Evolutionary conservation across 441 rosid species (phyloP).

Genomic region (Euphorbia neoarborescens): DNA sequence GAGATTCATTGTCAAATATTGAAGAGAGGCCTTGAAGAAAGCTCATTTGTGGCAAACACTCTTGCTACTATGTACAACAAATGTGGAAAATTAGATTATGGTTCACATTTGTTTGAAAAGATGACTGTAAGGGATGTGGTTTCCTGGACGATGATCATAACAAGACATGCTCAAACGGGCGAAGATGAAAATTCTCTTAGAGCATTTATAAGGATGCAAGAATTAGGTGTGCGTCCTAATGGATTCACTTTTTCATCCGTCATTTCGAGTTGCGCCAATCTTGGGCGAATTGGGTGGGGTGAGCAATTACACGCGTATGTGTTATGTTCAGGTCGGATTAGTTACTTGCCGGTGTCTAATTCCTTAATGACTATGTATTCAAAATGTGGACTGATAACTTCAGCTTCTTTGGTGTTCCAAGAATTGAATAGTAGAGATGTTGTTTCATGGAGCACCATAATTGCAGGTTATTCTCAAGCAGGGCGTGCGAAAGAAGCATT

Average conservation of each 20-base stretch:
- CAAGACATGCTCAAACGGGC: slow-evolving; percentile 46
- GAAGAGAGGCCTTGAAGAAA: slow-evolving; percentile 46
- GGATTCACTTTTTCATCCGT: slow-evolving; percentile 65
- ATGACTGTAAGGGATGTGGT: slow-evolving; percentile 64
- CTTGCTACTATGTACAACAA: slow-evolving; percentile 65
- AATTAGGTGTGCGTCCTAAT: slow-evolving; percentile 47
- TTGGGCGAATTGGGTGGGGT: slow-evolving; percentile 63
- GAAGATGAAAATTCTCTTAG: slow-evolving; percentile 48
- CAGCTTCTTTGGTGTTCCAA: slow-evolving; percentile 48
- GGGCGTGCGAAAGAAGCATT: slow-evolving; percentile 60
- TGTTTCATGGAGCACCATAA: slow-evolving; percentile 84
- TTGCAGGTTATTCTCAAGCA: slow-evolving; percentile 60
- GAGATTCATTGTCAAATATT: slow-evolving; percentile 64
- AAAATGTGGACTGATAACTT: slow-evolving; percentile 47
- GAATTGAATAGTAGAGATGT: slow-evolving; percentile 54
- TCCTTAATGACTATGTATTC: slow-evolving; percentile 71
- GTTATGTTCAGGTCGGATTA: slow-evolving; percentile 39
- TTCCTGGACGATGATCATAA: slow-evolving; percentile 71
- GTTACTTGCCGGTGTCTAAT: slow-evolving; percentile 55
- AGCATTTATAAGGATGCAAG: slow-evolving; percentile 50
- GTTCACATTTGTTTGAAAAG: slow-evolving; percentile 47
- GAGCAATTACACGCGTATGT: slow-evolving; percentile 70
- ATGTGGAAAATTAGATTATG: slow-evolving; percentile 65
- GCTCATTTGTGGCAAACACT: slow-evolving; percentile 61
- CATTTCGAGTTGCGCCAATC: slow-evolving; percentile 54